Evolutionary conservation across 805 yeast species (phyloP), one percentile per base, ranked within the genome.

Genomic region (Zygoascus bituminiphila): DNA sequence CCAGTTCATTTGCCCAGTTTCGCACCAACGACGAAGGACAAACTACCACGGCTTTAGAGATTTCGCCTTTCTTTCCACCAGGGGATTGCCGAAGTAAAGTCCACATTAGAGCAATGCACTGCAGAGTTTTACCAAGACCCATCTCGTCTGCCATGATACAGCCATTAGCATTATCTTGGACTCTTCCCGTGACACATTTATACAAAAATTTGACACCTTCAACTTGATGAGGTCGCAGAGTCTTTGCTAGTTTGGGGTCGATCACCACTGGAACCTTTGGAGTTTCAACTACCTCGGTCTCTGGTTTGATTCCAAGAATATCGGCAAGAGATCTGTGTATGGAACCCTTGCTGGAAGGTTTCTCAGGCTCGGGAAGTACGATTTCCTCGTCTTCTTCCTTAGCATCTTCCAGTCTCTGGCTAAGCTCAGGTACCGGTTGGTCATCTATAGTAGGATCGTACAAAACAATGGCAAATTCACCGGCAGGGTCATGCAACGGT

Each of bases 111-210:
- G 96, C 74, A 29, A 91, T 75, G 64, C 98, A 91, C 62, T 88
- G 96, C 22, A 88, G 70, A 0, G 96, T 88, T 62, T 88, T 88
- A 22, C 96, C 96, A 36, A 88, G 71, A 3, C 96, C 97, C 97
- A 88, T 88, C 64, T 86, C 97, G 67, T 88, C 97, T 0, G 97
- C 97, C 98, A 91, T 91, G 45, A 91, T 91, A 61, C 97, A 91
- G 2, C 98, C 98, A 59, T 84, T 79, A 0, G 97, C 97, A 29
- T 83, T 73, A 1, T 58, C 57, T 31, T 69, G 68, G 9, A 70
- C 53, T 29, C 89, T 66, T 0, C 98, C 98, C 1, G 96, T 76
- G 0, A 95, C 88, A 65, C 98, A 91, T 48, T 89, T 69, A 60
- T 88, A 93, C 50, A 93, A 68, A 62, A 93, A 93, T 46, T 67